Evolutionary conservation across 2,329 filamentous ascomycete genomes (phyloP).

Genomic region (Trichoderma koningiopsis): DNA sequence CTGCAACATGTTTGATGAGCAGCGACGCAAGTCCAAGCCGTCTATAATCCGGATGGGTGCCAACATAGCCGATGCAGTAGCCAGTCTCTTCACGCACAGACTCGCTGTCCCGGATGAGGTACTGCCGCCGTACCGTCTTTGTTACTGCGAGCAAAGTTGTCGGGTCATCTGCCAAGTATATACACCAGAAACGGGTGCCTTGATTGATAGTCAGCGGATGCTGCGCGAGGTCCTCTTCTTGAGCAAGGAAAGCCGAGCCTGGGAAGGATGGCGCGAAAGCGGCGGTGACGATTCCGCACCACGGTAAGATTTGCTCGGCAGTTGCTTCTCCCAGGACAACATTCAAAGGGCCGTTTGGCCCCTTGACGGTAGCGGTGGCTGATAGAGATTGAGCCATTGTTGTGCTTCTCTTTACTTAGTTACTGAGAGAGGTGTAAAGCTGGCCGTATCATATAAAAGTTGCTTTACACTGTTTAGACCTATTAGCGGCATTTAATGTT

Average conservation of each 20-base stretch:
- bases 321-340: not conserved
- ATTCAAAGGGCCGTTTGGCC: not conserved
- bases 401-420: not conserved
- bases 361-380: not conserved
- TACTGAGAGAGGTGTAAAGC: not conserved
- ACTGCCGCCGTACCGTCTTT: conserved; percentile 7
- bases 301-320: not conserved
- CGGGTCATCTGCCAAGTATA: not conserved
- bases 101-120: not conserved
- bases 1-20: conserved; percentile 1
- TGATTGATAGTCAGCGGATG: not conserved
- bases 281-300: not conserved
- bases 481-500: not conserved
- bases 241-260: not conserved
- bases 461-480: not conserved
- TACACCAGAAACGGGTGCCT: not conserved
- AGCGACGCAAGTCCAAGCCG: conserved; percentile 4
- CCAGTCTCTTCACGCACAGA: conserved; percentile 8
- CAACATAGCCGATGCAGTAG: not conserved
- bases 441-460: not conserved
- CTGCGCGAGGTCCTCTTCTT: not conserved
- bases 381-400: not conserved
- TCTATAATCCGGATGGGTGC: not conserved
- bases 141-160: not conserved
- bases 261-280: not conserved